phyloP scores from a whole-genome alignment of 2,329 filamentous ascomycete species.

The Diaporthe eres region DNA sequence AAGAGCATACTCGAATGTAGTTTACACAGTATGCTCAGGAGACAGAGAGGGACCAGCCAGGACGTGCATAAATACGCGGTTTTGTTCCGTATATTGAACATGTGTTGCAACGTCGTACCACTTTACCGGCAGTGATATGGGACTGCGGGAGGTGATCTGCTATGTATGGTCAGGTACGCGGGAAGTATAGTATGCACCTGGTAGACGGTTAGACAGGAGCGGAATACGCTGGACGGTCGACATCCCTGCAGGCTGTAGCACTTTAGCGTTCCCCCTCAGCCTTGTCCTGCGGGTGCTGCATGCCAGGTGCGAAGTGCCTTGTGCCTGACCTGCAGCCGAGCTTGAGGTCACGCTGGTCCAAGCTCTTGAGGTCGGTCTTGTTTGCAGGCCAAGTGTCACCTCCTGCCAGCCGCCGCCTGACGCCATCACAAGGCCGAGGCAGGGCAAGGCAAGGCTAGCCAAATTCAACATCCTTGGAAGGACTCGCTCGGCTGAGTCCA shows the following conservation, averaged over 20 bases:
- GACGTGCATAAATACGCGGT: not conserved
- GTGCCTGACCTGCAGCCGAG: conserved; percentile 22
- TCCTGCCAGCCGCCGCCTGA: conserved; percentile 29
- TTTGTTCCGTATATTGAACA: not conserved
- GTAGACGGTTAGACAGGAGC: not conserved
- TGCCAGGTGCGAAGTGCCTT: conserved; percentile 12
- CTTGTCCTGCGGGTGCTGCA: conserved; percentile 19
- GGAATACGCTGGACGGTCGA: not conserved
- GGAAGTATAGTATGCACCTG: not conserved
- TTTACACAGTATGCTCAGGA: not conserved
- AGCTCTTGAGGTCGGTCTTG: conserved; percentile 11
- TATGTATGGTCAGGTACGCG: not conserved
- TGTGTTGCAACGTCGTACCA: not conserved
- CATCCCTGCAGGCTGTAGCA: conserved; percentile 15
- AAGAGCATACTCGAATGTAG: not conserved
- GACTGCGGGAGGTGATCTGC: not conserved
- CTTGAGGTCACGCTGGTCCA: conserved; percentile 27
- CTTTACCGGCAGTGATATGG: not conserved
- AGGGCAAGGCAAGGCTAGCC: conserved; percentile 11
- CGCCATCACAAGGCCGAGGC: conserved; percentile 32
- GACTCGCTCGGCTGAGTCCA: not conserved
- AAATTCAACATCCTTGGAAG: not conserved
- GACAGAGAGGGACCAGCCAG: not conserved
- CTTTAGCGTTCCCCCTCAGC: conserved; percentile 8
- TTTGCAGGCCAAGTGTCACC: conserved; percentile 27